Percentiles rank a stretch among this genome's conserved stretches.
These are phyloP conservation scores for Mesotaenium endlicherianum DNA, from an alignment of 139 green algal species.

Conservation along the genomic window DNA sequence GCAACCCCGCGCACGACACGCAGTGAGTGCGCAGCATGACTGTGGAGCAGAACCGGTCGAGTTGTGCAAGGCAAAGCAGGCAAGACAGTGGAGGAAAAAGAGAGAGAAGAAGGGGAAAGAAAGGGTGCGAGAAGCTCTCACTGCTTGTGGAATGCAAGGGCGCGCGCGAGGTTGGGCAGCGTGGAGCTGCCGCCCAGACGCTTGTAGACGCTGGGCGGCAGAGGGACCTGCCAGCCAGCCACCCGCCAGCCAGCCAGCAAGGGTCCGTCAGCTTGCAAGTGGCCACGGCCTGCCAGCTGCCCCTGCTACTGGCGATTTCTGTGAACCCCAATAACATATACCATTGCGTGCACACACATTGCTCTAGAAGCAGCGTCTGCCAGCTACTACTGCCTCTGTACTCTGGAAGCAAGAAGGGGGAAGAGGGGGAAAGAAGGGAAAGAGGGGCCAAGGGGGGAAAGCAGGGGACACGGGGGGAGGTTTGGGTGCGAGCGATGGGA, in stretches of 20 bases:
- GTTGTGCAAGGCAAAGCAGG: too few relatives aligned
- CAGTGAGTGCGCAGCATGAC: too few relatives aligned
- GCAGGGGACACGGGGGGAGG: too few relatives aligned
- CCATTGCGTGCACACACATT: background rate
- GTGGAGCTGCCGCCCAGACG: slow-evolving; percentile 60
- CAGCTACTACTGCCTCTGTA: too few relatives aligned
- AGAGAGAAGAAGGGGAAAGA: background rate
- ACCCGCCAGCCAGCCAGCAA: background rate
- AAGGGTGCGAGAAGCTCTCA: slow-evolving; percentile 34
- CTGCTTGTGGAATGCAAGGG: slow-evolving; percentile 70
- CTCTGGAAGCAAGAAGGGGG: too few relatives aligned
- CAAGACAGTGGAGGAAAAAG: background rate
- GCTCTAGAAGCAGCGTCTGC: background rate
- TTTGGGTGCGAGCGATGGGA: too few relatives aligned
- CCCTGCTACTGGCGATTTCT: background rate
- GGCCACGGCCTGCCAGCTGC: background rate
- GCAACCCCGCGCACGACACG: too few relatives aligned
- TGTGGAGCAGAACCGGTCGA: too few relatives aligned
- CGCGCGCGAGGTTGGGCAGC: slow-evolving; percentile 73
- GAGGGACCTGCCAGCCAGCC: background rate
- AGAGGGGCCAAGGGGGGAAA: background rate
- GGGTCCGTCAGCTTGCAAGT: background rate
- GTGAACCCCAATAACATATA: background rate
- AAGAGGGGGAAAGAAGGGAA: too few relatives aligned
- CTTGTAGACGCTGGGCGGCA: slow-evolving; percentile 9